Base-by-base conservation (phyloP, 345 rosid genomes). In the Corchorus capsularis region DNA sequence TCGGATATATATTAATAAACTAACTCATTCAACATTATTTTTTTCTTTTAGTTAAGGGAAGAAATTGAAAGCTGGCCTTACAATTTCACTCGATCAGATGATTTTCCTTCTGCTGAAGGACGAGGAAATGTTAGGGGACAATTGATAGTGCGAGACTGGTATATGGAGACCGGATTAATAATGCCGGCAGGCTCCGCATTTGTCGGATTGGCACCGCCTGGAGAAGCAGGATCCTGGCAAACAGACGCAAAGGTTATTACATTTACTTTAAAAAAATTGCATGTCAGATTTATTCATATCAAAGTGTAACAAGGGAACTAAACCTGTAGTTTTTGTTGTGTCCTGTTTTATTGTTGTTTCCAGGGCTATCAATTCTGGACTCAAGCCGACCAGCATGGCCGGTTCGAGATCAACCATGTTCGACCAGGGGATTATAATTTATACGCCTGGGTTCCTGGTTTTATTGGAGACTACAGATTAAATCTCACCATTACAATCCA, bases 281-380 rank as follows among this genome's bases (percentile, higher is more conserved):
- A 69, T 50, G 3, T 64, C 15, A 10, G 6, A 47, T 7, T 4
- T 3, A 45, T 6, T 6, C 72, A 27, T 1, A 37, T 27, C 27
- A 39, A 4, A 39, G 43, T 7, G 8, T 17, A 7, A 6, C 60
- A 8, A 47, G 27, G 5, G 4, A 49, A 8, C 27, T 27, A 27
- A 3, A 34, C 10, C 50, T 2, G 16, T 17, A 41, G 16, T 27
- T 10, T 34, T 53, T 19, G 34, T 34, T 15, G 10, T 34, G 27
- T 27, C 27, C 5, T 43, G 27, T 59, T 14, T 2, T 62, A n/a
- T 20, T 39, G 12, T 16, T 9, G 41, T 73, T 45, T 77, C 14
- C 78, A 96, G 99, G 98, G 95, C 47, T 92, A 96, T 81, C 99
- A 96, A 41, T 96, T 93, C 66, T 96, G 98, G 98, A 82, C 85